Evolutionary conservation across 768 basidiomycete species (phyloP).

Genomic region (Collybiopsis confluens): DNA sequence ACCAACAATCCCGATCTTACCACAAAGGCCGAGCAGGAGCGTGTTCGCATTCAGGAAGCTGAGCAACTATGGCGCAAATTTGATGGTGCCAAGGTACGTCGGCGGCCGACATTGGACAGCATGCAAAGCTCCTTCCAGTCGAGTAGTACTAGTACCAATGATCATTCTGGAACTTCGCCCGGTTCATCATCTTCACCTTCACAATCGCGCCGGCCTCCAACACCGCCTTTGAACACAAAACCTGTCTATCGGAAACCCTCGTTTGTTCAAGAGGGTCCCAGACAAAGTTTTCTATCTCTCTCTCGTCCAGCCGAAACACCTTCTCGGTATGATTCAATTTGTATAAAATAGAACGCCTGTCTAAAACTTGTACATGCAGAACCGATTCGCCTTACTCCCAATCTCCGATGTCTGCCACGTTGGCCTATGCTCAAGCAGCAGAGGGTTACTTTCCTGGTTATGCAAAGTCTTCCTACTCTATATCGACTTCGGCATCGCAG

Average conservation of each 20-base stretch:
- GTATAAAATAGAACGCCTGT: neutral
- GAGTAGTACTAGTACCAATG: neutral
- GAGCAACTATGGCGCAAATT: conserved; percentile 4
- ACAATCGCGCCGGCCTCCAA: conserved; percentile 6
- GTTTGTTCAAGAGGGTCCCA: conserved; percentile 3
- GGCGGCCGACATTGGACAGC: neutral
- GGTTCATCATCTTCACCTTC: conserved; percentile 7
- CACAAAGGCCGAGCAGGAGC: conserved; percentile 4
- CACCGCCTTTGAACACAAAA: conserved; percentile 4
- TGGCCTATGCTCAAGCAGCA: conserved; percentile 3
- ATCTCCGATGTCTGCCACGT: conserved; percentile 1
- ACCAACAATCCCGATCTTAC: neutral
- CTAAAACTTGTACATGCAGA: neutral
- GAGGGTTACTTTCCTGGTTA: neutral
- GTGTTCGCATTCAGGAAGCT: conserved; percentile 1
- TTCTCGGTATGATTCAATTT: neutral
- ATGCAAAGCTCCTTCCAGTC: neutral
- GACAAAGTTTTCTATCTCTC: neutral
- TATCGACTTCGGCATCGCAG: neutral
- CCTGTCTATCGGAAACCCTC: conserved; percentile 6
- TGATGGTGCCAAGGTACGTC: neutral
- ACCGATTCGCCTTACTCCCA: neutral
- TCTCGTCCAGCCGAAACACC: conserved; percentile 3
- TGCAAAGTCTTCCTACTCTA: neutral
- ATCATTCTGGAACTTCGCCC: neutral